Base-by-base conservation (phyloP, 345 rosid genomes). In the Cardamine occulta region DNA sequence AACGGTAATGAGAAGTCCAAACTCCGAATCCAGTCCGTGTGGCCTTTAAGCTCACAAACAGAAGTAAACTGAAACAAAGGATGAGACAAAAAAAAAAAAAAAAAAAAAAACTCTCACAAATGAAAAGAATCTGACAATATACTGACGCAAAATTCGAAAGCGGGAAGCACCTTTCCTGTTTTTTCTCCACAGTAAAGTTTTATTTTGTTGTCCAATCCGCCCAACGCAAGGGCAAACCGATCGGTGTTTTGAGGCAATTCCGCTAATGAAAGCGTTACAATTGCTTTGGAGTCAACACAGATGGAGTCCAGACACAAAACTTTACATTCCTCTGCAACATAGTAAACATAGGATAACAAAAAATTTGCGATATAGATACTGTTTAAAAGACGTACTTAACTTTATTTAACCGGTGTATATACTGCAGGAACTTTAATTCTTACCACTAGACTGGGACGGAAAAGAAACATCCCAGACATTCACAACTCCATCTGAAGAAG, bases 11-110 rank as follows among this genome's bases (percentile, higher is more conserved):
- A 90, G 97, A 95, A 92, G 85, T 95, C 97, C 84, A 95, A 83
- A 83, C 97, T 89, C 66, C 96, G 82, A 61, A 95, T 88, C 99
- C 99, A 90, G 81, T 95, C 97, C 1, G 89, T 85, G 86, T 90
- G 99, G 74, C 93, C 99, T 86, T 92, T 92, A 74, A 95, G 82
- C 80, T 89, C 97, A 80, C 96, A 92, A 74, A 87, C 92, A 75
- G 57, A 88, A 49, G 83, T 82, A 79, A 90, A 89, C 97, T 93
- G 84, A 62, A 81, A 18, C 80, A 26, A 49, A 8, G 72, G 11
- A 74, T 61, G 67, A 31, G 51, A 42, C 57, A 68, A 71, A 28
- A 58, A 73, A 31, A 52, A 51, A 42, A 57, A 68, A 71, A 28
- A 42, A 57, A 68, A 71, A 28, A 58, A 73, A 31, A 52, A 51